A percentile compares a stretch with the other conserved stretches of the same genome.
Conservation (phyloP, 331 rosid species). For the Arachis monticola region DNA sequence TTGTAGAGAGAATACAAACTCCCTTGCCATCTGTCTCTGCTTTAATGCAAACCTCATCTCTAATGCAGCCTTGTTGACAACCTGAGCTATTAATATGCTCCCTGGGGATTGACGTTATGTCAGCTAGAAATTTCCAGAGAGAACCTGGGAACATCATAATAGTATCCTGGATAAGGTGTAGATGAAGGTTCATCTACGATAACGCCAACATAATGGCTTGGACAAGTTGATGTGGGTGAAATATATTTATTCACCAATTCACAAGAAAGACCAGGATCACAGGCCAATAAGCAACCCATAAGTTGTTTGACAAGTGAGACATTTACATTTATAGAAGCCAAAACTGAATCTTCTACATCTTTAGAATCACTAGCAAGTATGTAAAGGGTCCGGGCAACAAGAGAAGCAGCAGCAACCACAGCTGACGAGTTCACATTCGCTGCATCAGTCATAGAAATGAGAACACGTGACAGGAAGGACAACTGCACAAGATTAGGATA, state of each 20-base stretch:
- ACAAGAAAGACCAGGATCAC: conserved; percentile 95
- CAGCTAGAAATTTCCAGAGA: conserved; percentile 88
- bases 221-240: conserved; percentile 68
- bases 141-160: conserved; percentile 81
- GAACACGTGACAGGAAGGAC: conserved; percentile 16
- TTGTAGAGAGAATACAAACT: conserved; percentile 76
- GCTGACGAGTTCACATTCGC: conserved; percentile 85
- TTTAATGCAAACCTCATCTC: conserved; percentile 74
- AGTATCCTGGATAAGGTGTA: conserved; percentile 61
- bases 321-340: conserved; percentile 71
- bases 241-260: conserved; percentile 80
- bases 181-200: conserved; percentile 75
- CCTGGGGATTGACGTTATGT: conserved; percentile 66
- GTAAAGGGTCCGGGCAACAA: conserved; percentile 84
- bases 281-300: conserved; percentile 69
- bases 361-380: conserved; percentile 65
- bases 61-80: conserved; percentile 72
- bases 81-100: conserved; percentile 50
- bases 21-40: conserved; percentile 83
- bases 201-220: conserved; percentile 92
- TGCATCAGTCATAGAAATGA: conserved; percentile 51
- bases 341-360: conserved; percentile 52
- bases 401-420: conserved; percentile 84
- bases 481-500: conserved; percentile 15
- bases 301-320: conserved; percentile 82